Evolutionary conservation across 73 alveolate species (phyloP).

Genomic region (Effrenium voratum): DNA sequence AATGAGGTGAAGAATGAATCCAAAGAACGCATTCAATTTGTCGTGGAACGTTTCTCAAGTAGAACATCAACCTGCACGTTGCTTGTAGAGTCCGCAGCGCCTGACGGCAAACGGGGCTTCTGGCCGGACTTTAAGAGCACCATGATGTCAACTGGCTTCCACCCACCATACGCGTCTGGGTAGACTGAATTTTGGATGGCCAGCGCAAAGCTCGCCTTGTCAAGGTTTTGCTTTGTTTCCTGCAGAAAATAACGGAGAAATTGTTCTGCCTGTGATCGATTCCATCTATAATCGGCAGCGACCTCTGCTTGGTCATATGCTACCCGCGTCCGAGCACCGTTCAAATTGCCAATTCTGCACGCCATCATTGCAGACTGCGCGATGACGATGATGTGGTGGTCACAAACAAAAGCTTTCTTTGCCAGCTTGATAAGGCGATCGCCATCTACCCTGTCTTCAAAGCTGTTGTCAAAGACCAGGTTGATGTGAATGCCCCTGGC

Average conservation of each 20-base stretch:
- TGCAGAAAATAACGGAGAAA: conserved; percentile 15
- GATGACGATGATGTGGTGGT: conserved; percentile 27
- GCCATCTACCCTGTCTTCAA: conserved; percentile 47
- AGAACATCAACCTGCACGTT: too few species aligned
- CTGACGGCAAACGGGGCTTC: too few species aligned
- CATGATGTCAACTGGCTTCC: conserved; percentile 51
- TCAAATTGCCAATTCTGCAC: conserved; percentile 18
- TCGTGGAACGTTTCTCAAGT: too few species aligned
- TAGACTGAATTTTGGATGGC: conserved; percentile 15
- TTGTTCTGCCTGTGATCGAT: conserved; percentile 28
- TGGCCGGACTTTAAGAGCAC: conserved; percentile 49
- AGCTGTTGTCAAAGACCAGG: conserved; percentile 37
- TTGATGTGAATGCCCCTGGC: conserved; percentile 10
- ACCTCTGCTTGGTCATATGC: conserved; percentile 20
- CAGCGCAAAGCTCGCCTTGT: conserved; percentile 39
- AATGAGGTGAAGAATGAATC: too few species aligned
- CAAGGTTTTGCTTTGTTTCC: conserved; percentile 19
- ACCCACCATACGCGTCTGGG: conserved; percentile 58
- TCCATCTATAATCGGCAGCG: conserved; percentile 46
- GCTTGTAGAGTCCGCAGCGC: too few species aligned
- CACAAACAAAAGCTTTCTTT: conserved; percentile 34
- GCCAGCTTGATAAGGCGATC: conserved; percentile 51
- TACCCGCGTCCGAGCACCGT: conserved; percentile 48
- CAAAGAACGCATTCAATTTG: too few species aligned
- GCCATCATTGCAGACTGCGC: conserved; percentile 50